Base-by-base conservation (phyloP, 768 basidiomycete genomes). In the Lentinula raphanica region DNA sequence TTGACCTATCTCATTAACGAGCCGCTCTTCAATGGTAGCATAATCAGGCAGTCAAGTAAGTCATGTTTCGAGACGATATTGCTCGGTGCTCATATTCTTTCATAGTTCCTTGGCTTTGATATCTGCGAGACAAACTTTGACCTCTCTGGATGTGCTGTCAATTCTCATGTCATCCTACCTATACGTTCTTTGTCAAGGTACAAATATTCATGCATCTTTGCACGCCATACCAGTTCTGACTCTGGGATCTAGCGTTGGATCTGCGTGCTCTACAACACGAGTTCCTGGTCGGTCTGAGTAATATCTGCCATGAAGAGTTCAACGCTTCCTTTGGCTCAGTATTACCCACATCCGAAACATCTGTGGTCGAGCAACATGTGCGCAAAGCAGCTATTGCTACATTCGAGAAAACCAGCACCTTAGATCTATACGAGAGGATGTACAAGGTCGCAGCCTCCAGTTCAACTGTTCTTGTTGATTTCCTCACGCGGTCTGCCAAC, bases 31-130 rank as follows among this genome's bases (percentile, higher is more conserved):
- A 11, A 15, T 56, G 3, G 19, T 35, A 56, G 80, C 88, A 90
- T 63, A 92, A 92, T 64, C 90, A 92, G 68, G 84, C 89, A 9
- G 81, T 92, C 67, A 92, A 92, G 87, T 87, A 63, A 65, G 85
- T 72, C 40, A 2, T 11, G 23, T 39, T 39, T 11, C 23, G 6
- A 44, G 11, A n/a, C 3, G 21, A 23, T 3, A 25, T 39, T 53
- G 3, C 13, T 53, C 12, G 3, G 32, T 8, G 13, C 19, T 36
- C 32, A 27, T 12, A 6, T 25, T 23, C n/a, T n/a, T 19, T 19
- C 28, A 13, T 50, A 81, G 80, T 60, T 82, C 81, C 28, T 66
- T 82, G 66, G 89, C 90, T 8, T 74, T 91, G 61, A 86, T 90
- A 57, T 88, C 87, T 39, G 88, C 84, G 17, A 82, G 90, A 32